Evolutionary conservation across 495 filamentous ascomycete genomes (phyloP).

Genomic region (Corynascus novoguineensis): DNA sequence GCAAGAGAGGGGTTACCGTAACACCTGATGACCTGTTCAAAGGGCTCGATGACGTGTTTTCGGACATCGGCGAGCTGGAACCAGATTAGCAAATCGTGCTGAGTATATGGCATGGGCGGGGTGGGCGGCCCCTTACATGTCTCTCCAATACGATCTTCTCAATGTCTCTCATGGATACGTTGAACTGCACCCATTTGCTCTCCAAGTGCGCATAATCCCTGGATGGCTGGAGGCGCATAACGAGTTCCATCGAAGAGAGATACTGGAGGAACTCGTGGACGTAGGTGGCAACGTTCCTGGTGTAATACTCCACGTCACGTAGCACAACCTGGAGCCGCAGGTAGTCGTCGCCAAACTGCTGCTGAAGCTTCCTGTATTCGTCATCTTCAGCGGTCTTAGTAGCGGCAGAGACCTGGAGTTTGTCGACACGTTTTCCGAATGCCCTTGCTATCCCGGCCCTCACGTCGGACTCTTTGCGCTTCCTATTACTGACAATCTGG

Average conservation of each 20-base stretch:
- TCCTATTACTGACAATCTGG: slow-evolving; percentile 69
- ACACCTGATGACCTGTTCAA: slow-evolving; percentile 71
- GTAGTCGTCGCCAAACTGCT: slow-evolving; percentile 80
- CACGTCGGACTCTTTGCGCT: slow-evolving; percentile 87
- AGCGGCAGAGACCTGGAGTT: slow-evolving; percentile 52
- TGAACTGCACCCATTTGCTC: slow-evolving; percentile 84
- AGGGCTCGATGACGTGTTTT: slow-evolving; percentile 80
- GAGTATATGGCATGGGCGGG: background rate
- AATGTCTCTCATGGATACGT: slow-evolving; percentile 73
- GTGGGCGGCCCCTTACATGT: slow-evolving; percentile 57
- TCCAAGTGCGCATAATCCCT: slow-evolving; percentile 69
- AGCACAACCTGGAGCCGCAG: slow-evolving; percentile 84
- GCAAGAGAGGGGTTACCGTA: slow-evolving; percentile 76
- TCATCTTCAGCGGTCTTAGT: slow-evolving; percentile 73
- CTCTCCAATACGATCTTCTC: slow-evolving; percentile 70
- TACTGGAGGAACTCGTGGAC: slow-evolving; percentile 70
- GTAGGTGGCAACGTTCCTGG: slow-evolving; percentile 58
- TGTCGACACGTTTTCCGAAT: slow-evolving; percentile 80
- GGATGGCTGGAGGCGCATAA: slow-evolving; percentile 53
- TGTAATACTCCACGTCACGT: slow-evolving; percentile 85
- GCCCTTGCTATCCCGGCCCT: slow-evolving; percentile 75
- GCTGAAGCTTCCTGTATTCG: slow-evolving; percentile 66
- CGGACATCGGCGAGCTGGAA: slow-evolving; percentile 64
- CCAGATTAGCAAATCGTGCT: slow-evolving; percentile 13
- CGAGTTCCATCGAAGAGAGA: slow-evolving; percentile 62